These are phyloP conservation scores for Macrotyloma uniflorum DNA, from an alignment of 306 rosid genomes.

Conservation along the genomic window DNA sequence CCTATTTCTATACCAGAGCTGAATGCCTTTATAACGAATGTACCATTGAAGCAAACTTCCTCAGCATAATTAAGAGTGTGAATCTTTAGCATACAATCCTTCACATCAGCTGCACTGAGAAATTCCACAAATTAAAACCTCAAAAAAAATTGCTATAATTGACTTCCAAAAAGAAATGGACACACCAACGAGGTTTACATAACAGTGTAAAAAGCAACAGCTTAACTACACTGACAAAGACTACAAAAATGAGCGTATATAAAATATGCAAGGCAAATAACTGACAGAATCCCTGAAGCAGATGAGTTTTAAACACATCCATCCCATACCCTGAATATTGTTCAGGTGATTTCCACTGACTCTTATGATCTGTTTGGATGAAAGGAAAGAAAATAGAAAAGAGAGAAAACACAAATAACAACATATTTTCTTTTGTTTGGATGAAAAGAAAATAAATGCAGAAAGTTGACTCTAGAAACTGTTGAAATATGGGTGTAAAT, in stretches of 20 bases:
- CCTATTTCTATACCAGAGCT: slow-evolving; percentile 94
- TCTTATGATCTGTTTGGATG: not conserved
- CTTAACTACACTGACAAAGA: not conserved
- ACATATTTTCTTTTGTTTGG: not conserved
- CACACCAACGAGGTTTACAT: slow-evolving; percentile 1
- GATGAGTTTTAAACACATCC: slow-evolving; percentile 4
- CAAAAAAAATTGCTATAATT: slow-evolving; percentile 28
- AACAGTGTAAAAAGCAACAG: slow-evolving; percentile 4
- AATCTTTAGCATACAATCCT: slow-evolving; percentile 68
- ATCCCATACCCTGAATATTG: not conserved
- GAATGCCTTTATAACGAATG: slow-evolving; percentile 72
- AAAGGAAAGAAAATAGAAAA: not conserved
- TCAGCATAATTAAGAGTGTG: slow-evolving; percentile 72
- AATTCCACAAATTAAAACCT: slow-evolving; percentile 46
- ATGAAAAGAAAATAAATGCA: not conserved
- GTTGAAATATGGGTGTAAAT: no score
- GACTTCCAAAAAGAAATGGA: slow-evolving; percentile 19
- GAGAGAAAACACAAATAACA: not conserved
- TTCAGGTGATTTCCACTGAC: not conserved
- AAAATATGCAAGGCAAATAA: not conserved
- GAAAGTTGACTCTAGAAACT: not conserved
- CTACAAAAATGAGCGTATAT: not conserved
- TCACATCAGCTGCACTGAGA: slow-evolving; percentile 91
- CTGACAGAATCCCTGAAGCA: no score
- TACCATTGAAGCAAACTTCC: slow-evolving; percentile 80